Conservation (phyloP, 2,329 filamentous ascomycete genomes). For the Hysterium pulicare region DNA sequence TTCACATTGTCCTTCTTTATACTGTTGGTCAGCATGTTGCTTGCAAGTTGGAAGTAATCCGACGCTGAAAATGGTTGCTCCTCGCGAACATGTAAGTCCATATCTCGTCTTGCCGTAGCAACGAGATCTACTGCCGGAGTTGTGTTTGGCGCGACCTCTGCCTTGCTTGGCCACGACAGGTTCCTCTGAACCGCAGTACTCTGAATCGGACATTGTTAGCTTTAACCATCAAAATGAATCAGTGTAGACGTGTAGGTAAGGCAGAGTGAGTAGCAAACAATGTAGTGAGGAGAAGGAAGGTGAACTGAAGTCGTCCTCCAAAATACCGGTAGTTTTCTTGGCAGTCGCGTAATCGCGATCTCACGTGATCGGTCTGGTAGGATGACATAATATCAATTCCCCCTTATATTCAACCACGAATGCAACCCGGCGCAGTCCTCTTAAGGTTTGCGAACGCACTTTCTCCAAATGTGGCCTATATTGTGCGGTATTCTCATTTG, state of each 20-base stretch:
- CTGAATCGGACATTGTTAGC: background rate
- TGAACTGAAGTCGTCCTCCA: no score
- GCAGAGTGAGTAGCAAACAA: no score
- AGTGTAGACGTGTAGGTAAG: no score
- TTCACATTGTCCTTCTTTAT: slow-evolving; percentile 12
- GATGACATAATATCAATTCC: no score
- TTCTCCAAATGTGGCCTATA: background rate
- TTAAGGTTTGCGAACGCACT: background rate
- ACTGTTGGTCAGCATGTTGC: background rate
- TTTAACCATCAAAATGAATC: no score
- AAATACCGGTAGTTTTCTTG: no score
- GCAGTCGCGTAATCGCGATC: no score
- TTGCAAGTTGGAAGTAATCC: slow-evolving; percentile 2
- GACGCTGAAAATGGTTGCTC: background rate
- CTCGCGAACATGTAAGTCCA: background rate
- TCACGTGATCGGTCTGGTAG: no score
- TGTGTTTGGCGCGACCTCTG: background rate
- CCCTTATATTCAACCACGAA: no score
- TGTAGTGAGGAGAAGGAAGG: no score
- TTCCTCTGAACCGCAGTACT: background rate
- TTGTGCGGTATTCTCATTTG: background rate
- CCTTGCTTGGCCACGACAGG: no score
- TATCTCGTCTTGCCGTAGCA: background rate
- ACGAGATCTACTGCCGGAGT: background rate
- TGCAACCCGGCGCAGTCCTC: no score